Conservation (phyloP, 495 filamentous ascomycete species). For the Trichoderma asperelloides region DNA sequence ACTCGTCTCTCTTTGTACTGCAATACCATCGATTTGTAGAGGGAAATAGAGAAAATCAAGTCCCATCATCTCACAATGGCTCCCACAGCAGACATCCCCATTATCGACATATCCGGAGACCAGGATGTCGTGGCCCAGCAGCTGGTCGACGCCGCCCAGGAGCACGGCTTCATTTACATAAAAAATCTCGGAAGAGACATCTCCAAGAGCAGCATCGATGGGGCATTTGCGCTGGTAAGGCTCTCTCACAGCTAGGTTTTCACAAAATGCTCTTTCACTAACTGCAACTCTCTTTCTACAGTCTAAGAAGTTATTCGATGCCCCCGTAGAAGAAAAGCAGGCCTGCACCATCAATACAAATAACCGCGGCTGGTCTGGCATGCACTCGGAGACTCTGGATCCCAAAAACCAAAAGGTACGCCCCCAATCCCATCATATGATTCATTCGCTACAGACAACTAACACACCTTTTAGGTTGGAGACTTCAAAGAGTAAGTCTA, state of each 20-base stretch:
- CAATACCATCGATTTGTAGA: neutral
- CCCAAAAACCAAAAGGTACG: constrained; percentile 70
- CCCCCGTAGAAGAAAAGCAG: constrained; percentile 62
- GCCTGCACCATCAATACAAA: constrained; percentile 62
- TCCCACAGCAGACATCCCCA: constrained; percentile 52
- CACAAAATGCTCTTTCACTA: neutral
- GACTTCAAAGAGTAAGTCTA: constrained; percentile 81
- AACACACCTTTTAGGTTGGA: constrained; percentile 47
- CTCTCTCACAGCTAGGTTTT: neutral
- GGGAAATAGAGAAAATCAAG: neutral
- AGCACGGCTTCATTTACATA: constrained; percentile 85
- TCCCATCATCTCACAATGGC: constrained; percentile 26
- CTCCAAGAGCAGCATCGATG: constrained; percentile 53
- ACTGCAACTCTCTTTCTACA: constrained; percentile 19
- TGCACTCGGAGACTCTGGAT: constrained; percentile 84
- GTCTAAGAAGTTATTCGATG: constrained; percentile 73
- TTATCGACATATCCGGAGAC: constrained; percentile 67
- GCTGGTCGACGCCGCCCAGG: constrained; percentile 69
- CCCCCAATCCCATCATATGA: neutral
- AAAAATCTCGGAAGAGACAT: constrained; percentile 59
- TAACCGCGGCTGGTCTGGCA: constrained; percentile 82
- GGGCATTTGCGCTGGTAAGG: constrained; percentile 65
- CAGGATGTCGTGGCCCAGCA: constrained; percentile 52
- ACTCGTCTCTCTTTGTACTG: neutral
- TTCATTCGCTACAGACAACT: neutral